phyloP scores from a whole-genome alignment of 441 rosid species.

The Oxalis stricta region DNA sequence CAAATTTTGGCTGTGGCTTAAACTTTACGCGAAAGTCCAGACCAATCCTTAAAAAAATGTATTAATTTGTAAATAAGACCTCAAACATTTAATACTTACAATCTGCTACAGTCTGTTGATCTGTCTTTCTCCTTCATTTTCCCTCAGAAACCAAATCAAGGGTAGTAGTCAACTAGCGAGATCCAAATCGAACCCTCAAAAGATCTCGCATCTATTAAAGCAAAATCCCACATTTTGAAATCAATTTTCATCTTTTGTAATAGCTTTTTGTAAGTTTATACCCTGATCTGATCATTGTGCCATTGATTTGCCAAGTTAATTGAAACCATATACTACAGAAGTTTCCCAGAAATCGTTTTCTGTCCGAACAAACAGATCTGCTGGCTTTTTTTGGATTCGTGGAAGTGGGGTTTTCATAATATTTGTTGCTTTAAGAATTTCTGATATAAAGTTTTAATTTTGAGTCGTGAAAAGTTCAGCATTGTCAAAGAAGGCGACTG shows the following conservation, averaged over 20 bases:
- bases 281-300: conserved; percentile 9
- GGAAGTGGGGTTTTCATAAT: conserved; percentile 4
- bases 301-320: background rate
- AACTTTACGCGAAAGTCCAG: too few species aligned
- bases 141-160: conserved; percentile 13
- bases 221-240: conserved; percentile 1
- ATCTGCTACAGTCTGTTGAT: too few species aligned
- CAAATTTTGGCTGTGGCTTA: too few species aligned
- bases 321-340: background rate
- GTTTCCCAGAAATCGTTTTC: background rate
- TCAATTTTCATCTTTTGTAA: background rate
- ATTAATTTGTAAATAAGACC: too few species aligned
- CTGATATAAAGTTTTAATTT: too few species aligned
- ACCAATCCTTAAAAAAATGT: too few species aligned
- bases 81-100: too few species aligned
- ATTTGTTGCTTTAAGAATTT: background rate
- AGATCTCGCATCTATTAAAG: conserved; percentile 2
- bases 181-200: conserved; percentile 7
- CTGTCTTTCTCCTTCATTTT: conserved; percentile 9
- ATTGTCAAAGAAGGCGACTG: too few species aligned
- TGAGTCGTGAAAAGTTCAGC: background rate
- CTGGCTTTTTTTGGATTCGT: conserved; percentile 1
- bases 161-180: conserved; percentile 15
- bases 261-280: conserved; percentile 3
- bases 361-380: background rate